phyloP scores from a whole-genome alignment of 2,329 filamentous ascomycete species.

The Leptographium radiaticola region DNA sequence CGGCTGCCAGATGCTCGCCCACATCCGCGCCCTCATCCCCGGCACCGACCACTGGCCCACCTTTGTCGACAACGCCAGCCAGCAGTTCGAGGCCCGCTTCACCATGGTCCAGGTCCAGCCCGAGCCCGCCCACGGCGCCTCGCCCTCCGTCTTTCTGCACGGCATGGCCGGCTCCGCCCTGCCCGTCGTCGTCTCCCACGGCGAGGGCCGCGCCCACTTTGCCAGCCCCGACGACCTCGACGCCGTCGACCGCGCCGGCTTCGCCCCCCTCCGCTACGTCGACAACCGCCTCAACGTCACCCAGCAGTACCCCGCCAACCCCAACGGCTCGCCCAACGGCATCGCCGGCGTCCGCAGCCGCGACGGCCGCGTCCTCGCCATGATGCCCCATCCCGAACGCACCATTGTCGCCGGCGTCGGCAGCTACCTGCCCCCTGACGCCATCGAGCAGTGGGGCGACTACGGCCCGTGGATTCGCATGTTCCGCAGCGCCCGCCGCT shows the following conservation, averaged over 20 bases:
- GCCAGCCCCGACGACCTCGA: slow-evolving; percentile 36
- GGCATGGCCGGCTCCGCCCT: slow-evolving; percentile 74
- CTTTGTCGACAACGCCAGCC: slow-evolving; percentile 71
- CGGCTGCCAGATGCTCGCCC: slow-evolving; percentile 87
- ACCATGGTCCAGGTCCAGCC: slow-evolving; percentile 70
- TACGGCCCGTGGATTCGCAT: slow-evolving; percentile 76
- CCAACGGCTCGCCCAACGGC: slow-evolving; percentile 69
- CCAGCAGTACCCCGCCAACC: slow-evolving; percentile 78
- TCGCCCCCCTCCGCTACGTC: slow-evolving; percentile 70
- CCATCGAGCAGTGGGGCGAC: slow-evolving; percentile 58
- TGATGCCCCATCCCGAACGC: slow-evolving; percentile 94
- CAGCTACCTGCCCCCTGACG: slow-evolving; percentile 53
- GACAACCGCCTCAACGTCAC: slow-evolving; percentile 69
- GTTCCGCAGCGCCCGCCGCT: slow-evolving; percentile 77
- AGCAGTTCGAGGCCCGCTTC: slow-evolving; percentile 83
- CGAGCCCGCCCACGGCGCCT: slow-evolving; percentile 23
- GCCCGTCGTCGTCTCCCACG: slow-evolving; percentile 81
- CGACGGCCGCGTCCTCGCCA: slow-evolving; percentile 69
- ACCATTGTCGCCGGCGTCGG: slow-evolving; percentile 68
- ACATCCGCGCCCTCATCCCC: slow-evolving; percentile 72
- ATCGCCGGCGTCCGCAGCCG: slow-evolving; percentile 67
- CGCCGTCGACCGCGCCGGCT: slow-evolving; percentile 48
- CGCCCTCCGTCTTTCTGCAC: slow-evolving; percentile 72
- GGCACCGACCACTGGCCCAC: slow-evolving; percentile 74
- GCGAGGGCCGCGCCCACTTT: slow-evolving; percentile 75